Base-by-base conservation (phyloP, 2,329 filamentous ascomycete species). In the Calonectria pteridis region DNA sequence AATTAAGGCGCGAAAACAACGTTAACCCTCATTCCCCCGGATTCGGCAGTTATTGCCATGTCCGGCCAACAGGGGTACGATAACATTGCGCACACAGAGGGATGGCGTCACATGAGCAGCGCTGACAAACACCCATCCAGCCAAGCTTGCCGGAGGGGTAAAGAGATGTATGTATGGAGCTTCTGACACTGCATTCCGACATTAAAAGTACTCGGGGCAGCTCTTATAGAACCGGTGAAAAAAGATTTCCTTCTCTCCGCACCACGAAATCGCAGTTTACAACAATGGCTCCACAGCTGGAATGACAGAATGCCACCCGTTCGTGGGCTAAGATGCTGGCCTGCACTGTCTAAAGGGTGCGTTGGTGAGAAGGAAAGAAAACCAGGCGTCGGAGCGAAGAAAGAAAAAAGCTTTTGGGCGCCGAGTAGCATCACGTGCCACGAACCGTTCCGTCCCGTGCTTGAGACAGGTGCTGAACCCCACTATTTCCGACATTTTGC, bases 281-380 rank as follows among this genome's bases (percentile, higher is more conserved):
- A 93, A 89, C 92, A 93, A 94, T 85, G 86, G 86, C 86, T 81
- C 86, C 87, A 88, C 88, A 84, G 86, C 85, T 87, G 83, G 77
- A 82, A 88, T 87, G 87, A 89, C 94, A 95, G 91, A 94, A 96
- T 89, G 93, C 87, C 89, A 87, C 85, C 86, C 88, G 84, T 85
- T 88, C 84, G 87, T 88, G 88, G 86, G 84, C 84, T 87, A 85
- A 31, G 46, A 72, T 90, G 89, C 92, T 93, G 93, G 89, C 89
- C 91, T 93, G 94, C 91, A 96, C 94, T 96, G 94, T 96, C 94
- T 96, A 88, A 88, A 90, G 92, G 93, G 89, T 90, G 93, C 93
- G 93, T 93, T 91, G 87, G 80, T 84, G 84, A 85, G 72, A 84
- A 86, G 73, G 85, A 84, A 83, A 85, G 84, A 80, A 79, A 79